Evolutionary conservation across 2,329 filamentous ascomycete genomes (phyloP).

Genomic region (Talaromyces islandicus): DNA sequence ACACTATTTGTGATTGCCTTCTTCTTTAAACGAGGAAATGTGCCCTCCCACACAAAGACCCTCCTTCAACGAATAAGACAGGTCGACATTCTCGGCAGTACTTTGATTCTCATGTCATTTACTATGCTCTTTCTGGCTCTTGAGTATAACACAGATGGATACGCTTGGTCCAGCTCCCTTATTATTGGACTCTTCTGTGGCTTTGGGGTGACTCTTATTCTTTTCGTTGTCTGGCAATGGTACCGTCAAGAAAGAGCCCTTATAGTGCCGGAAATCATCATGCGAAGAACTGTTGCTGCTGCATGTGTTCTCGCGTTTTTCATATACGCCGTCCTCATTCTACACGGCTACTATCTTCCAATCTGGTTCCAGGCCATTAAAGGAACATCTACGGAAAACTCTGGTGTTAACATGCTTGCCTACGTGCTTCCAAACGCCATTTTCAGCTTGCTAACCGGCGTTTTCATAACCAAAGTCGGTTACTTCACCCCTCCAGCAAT

Average conservation of each 20-base stretch:
- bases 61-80: constrained; percentile 17
- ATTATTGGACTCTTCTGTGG: constrained; percentile 18
- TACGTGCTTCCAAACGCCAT: constrained; percentile 30
- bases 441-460: constrained; percentile 23
- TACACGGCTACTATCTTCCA: constrained; percentile 20
- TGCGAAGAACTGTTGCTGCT: constrained; percentile 14
- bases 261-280: constrained; percentile 17
- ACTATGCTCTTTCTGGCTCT: constrained; percentile 21
- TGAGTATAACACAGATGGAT: constrained; percentile 21
- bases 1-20: constrained; percentile 12
- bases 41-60: background rate
- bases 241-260: constrained; percentile 17
- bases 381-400: constrained; percentile 10
- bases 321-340: constrained; percentile 16
- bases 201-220: constrained; percentile 18
- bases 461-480: constrained; percentile 20
- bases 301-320: constrained; percentile 25
- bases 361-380: constrained; percentile 23
- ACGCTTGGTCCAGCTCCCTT: constrained; percentile 17
- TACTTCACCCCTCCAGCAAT: constrained; percentile 22
- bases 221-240: constrained; percentile 18
- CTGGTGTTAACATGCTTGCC: constrained; percentile 12
- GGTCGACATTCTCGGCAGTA: constrained; percentile 20
- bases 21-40: constrained; percentile 9
- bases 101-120: constrained; percentile 18